phyloP scores from a whole-genome alignment of 768 basidiomycete species.

The Termitomyces bulborhizus region DNA sequence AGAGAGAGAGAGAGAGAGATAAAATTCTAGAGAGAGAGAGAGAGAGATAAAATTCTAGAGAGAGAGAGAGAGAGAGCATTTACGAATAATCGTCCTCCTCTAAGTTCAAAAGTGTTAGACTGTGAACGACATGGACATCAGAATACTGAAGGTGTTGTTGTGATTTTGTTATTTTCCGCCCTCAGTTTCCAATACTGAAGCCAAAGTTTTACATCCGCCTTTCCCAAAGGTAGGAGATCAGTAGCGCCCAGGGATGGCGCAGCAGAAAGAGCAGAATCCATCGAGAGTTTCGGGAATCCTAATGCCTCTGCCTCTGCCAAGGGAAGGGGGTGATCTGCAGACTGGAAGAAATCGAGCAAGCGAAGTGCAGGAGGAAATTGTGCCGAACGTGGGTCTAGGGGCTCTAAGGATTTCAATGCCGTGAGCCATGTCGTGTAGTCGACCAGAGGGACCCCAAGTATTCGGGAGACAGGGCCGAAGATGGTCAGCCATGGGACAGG shows the following conservation, averaged over 20 bases:
- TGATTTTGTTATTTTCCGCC: background rate
- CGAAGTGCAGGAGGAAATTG: slow-evolving; percentile 18
- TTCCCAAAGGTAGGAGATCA: background rate
- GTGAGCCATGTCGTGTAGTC: slow-evolving; percentile 25
- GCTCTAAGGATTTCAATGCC: slow-evolving; percentile 15
- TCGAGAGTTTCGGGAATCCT: background rate
- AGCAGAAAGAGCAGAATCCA: background rate
- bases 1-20: background rate
- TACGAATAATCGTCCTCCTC: background rate
- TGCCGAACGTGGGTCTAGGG: background rate
- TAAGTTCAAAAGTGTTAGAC: background rate
- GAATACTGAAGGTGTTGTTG: background rate
- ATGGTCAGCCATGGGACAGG: background rate
- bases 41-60: no score
- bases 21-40: background rate
- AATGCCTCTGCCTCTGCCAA: slow-evolving; percentile 15
- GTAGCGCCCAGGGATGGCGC: background rate
- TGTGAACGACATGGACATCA: background rate
- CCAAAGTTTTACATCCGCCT: background rate
- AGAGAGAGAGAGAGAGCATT: background rate
- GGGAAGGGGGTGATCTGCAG: slow-evolving; percentile 8
- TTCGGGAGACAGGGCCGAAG: slow-evolving; percentile 13
- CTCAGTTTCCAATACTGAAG: background rate
- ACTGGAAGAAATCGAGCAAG: slow-evolving; percentile 23
- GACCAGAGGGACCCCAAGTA: slow-evolving; percentile 22